These are phyloP conservation scores for Colletotrichum lupini DNA, from an alignment of 2,329 filamentous ascomycete species.

Conservation along the genomic window DNA sequence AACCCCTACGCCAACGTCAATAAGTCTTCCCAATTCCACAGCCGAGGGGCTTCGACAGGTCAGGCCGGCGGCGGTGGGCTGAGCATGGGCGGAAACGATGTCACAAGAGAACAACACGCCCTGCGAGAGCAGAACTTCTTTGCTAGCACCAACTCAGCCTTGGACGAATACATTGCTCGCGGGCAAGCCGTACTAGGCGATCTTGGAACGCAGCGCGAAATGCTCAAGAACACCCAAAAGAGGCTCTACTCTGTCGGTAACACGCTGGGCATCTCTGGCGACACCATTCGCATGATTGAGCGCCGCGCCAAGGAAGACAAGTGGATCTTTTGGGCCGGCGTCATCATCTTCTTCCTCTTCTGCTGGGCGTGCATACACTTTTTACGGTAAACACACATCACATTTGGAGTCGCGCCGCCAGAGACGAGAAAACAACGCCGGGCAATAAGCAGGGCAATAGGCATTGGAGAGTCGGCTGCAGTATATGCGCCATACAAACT, in stretches of 20 bases:
- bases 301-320: constrained; percentile 93
- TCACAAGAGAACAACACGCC: constrained; percentile 81
- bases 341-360: constrained; percentile 87
- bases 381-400: constrained; percentile 67
- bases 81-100: constrained; percentile 67
- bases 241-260: constrained; percentile 93
- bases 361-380: constrained; percentile 93
- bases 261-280: constrained; percentile 90
- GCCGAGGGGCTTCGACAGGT: constrained; percentile 54
- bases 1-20: constrained; percentile 84
- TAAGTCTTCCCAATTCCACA: constrained; percentile 48
- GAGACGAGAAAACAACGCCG: constrained; percentile 1
- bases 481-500: neutral
- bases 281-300: constrained; percentile 98
- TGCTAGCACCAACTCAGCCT: constrained; percentile 79
- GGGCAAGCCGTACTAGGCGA: constrained; percentile 92
- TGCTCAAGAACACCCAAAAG: constrained; percentile 94
- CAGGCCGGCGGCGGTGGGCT: constrained; percentile 49
- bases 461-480: constrained; percentile 24
- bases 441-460: constrained; percentile 18
- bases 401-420: neutral
- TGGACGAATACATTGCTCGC: constrained; percentile 94
- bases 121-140: constrained; percentile 93
- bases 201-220: constrained; percentile 88
- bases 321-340: constrained; percentile 95